These are phyloP conservation scores for Triticum monococcum DNA, from an alignment of 176 grass and related monocot species.

Conservation along the genomic window DNA sequence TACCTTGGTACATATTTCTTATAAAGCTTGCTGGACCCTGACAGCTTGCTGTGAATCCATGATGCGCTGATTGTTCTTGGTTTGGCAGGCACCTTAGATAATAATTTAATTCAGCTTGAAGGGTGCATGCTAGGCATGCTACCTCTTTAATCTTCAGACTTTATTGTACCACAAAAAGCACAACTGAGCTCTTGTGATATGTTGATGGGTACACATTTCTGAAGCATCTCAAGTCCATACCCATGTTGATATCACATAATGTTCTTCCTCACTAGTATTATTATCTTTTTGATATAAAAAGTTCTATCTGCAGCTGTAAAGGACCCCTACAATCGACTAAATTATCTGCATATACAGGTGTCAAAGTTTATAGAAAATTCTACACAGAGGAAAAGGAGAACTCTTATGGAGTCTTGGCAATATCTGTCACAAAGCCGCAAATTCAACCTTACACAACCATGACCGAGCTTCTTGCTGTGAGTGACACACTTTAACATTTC, in stretches of 20 bases:
- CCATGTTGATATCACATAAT: neutral
- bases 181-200: neutral
- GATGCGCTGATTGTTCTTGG: neutral
- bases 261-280: neutral
- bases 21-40: neutral
- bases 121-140: neutral
- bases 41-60: neutral
- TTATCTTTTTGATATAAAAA: neutral
- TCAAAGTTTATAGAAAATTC: slow-evolving; percentile 81
- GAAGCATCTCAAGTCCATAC: neutral
- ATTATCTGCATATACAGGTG: slow-evolving; percentile 48
- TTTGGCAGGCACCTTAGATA: neutral
- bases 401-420: slow-evolving; percentile 69
- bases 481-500: slow-evolving; percentile 6
- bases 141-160: neutral
- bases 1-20: neutral
- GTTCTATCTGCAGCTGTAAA: neutral
- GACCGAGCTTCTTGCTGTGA: slow-evolving; percentile 68
- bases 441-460: slow-evolving; percentile 67
- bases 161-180: neutral
- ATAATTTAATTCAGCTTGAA: slow-evolving; percentile 15
- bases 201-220: neutral
- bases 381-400: slow-evolving; percentile 74
- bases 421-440: slow-evolving; percentile 62
- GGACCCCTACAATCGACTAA: neutral